These are phyloP conservation scores for Sugiyamaella sp. DNA, from an alignment of 1,139 yeast genomes.

Conservation along the genomic window DNA sequence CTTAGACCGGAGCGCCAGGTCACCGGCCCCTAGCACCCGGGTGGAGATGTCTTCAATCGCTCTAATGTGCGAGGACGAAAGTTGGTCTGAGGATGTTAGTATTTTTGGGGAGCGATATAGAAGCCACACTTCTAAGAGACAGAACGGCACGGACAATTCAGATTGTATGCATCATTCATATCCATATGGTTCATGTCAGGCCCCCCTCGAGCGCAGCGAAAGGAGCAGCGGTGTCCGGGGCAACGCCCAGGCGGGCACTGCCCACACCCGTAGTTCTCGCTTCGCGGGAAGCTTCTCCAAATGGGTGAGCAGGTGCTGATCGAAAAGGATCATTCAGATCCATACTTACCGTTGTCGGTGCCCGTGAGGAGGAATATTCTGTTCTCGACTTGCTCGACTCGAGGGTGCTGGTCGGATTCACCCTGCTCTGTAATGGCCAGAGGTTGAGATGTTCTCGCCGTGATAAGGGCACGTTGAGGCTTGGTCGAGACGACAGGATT, in stretches of 20 bases:
- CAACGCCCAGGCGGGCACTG: too few species aligned
- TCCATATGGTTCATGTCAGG: too few species aligned
- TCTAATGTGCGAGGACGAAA: not conserved
- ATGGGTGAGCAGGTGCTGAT: too few species aligned
- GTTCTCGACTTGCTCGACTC: slow-evolving; percentile 12
- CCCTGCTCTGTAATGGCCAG: not conserved
- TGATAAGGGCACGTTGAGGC: not conserved
- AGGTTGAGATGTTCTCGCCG: not conserved
- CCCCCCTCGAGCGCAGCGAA: too few species aligned
- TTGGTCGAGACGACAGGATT: not conserved
- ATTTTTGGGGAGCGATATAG: not conserved
- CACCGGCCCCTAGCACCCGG: not conserved
- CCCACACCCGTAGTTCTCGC: too few species aligned
- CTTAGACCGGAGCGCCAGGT: too few species aligned
- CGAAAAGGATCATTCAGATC: not conserved
- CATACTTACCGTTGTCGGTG: not conserved
- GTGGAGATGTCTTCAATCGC: not conserved
- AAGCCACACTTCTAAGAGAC: too few species aligned
- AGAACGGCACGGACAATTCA: too few species aligned
- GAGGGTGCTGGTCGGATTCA: not conserved
- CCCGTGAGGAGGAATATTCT: slow-evolving; percentile 14
- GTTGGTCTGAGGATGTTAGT: not conserved
- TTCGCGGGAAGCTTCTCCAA: too few species aligned
- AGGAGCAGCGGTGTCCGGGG: too few species aligned
- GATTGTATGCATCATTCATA: too few species aligned